A percentile compares a stretch with the other conserved stretches of the same genome.
Evolutionary conservation across 2,329 filamentous ascomycete genomes (phyloP).

Genomic region (Dryadomyces quercivorus): DNA sequence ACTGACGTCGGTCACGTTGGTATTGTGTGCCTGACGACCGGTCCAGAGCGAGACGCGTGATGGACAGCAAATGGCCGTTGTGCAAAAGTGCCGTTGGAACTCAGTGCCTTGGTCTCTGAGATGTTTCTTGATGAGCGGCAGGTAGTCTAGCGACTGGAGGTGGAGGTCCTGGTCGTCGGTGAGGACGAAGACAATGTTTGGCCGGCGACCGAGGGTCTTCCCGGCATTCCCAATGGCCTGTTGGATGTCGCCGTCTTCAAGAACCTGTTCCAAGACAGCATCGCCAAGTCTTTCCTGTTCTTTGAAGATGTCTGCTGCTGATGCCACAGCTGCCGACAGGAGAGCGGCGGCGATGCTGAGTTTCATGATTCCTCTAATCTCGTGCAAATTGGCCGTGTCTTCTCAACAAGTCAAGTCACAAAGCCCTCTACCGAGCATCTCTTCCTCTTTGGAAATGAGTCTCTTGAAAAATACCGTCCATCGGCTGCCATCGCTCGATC

Average conservation of each 20-base stretch:
- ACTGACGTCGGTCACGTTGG: conserved; percentile 49
- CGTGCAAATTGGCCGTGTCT: background rate
- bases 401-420: too few species aligned
- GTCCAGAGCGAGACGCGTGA: conserved; percentile 54
- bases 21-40: conserved; percentile 56
- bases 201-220: background rate
- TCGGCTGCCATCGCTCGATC: too few species aligned
- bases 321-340: background rate
- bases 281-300: too few species aligned
- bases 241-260: background rate
- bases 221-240: background rate
- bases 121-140: conserved; percentile 37
- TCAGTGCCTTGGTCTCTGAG: conserved; percentile 39
- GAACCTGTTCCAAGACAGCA: background rate
- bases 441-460: too few species aligned
- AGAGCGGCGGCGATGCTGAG: background rate
- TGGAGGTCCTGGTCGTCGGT: conserved; percentile 55
- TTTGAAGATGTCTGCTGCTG: too few species aligned
- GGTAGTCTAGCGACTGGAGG: conserved; percentile 45
- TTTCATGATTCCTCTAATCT: background rate
- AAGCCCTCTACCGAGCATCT: too few species aligned
- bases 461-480: too few species aligned
- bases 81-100: conserved; percentile 53
- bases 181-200: conserved; percentile 35
- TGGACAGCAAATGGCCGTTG: conserved; percentile 55